Evolutionary conservation across 1,139 yeast species (phyloP).

Genomic region (Yamadazyma sp.): DNA sequence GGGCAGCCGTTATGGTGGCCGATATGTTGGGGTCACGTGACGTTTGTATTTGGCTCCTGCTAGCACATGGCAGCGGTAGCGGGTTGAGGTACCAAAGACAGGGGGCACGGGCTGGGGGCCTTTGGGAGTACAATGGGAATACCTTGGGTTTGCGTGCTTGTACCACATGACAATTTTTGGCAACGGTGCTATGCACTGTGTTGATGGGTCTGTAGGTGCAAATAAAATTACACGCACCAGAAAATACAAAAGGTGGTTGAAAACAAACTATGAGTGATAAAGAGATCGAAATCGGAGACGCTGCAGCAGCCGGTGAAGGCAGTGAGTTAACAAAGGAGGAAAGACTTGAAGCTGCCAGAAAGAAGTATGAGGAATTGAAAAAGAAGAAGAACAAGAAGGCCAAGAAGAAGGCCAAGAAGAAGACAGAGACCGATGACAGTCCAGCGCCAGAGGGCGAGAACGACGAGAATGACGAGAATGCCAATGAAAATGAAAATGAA

Average conservation of each 20-base stretch:
- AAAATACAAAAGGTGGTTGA: background rate
- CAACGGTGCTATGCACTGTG: too few relatives aligned
- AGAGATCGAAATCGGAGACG: constrained; percentile 11
- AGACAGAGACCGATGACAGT: constrained; percentile 18
- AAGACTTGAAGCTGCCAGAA: constrained; percentile 63
- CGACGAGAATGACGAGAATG: constrained; percentile 21
- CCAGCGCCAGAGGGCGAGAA: constrained; percentile 7
- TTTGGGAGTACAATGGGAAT: too few relatives aligned
- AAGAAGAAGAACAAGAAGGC: constrained; percentile 54
- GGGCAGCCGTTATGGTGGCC: too few relatives aligned
- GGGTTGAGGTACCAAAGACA: too few relatives aligned
- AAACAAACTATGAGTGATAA: constrained; percentile 7
- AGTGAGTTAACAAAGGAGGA: constrained; percentile 47
- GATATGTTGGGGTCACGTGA: too few relatives aligned
- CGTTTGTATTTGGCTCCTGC: too few relatives aligned
- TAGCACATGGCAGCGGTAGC: too few relatives aligned
- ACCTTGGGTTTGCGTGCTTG: too few relatives aligned
- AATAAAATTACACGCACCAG: background rate
- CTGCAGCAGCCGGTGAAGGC: too few relatives aligned
- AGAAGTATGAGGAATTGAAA: constrained; percentile 63
- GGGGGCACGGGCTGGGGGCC: too few relatives aligned
- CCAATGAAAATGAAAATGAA: constrained; percentile 11
- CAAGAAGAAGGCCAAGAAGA: constrained; percentile 15
- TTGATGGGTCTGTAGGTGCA: too few relatives aligned
- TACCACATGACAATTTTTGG: too few relatives aligned